A percentile compares a stretch with the other conserved stretches of the same genome.
phyloP scores from a whole-genome alignment of 768 basidiomycete genomes.

The Polyporus arcularius region DNA sequence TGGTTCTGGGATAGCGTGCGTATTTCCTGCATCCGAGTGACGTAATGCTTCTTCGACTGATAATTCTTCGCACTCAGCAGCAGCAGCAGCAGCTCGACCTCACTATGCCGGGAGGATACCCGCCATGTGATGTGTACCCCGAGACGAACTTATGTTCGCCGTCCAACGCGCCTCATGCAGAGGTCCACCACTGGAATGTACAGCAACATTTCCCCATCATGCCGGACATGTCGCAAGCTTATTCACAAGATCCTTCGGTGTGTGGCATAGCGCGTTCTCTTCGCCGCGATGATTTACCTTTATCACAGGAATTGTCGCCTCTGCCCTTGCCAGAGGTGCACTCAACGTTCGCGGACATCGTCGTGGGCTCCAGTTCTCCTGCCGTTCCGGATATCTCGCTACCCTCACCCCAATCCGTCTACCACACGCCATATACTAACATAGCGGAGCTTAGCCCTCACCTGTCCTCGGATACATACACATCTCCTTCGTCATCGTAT shows the following conservation, averaged over 20 bases:
- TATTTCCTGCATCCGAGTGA: background rate
- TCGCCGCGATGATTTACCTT: background rate
- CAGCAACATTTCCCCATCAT: too few relatives aligned
- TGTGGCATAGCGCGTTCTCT: too few relatives aligned
- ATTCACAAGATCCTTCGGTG: background rate
- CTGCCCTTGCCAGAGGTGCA: slow-evolving; percentile 4
- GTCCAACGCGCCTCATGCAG: too few relatives aligned
- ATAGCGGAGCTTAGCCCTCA: background rate
- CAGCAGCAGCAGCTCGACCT: too few relatives aligned
- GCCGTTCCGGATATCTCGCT: background rate
- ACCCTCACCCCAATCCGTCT: background rate
- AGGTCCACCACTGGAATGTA: too few relatives aligned
- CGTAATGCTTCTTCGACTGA: background rate
- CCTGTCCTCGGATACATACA: background rate
- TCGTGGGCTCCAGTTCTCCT: background rate
- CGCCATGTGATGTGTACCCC: too few relatives aligned
- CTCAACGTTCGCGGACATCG: background rate
- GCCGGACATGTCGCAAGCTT: background rate
- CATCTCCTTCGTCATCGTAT: background rate
- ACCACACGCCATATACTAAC: background rate
- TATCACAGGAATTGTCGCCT: slow-evolving; percentile 3
- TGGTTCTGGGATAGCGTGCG: background rate
- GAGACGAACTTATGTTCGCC: too few relatives aligned
- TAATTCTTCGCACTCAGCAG: too few relatives aligned
- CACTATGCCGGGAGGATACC: too few relatives aligned